Base-by-base conservation (phyloP, 176 grass and related monocot species). In the Aegilops bicornis region DNA sequence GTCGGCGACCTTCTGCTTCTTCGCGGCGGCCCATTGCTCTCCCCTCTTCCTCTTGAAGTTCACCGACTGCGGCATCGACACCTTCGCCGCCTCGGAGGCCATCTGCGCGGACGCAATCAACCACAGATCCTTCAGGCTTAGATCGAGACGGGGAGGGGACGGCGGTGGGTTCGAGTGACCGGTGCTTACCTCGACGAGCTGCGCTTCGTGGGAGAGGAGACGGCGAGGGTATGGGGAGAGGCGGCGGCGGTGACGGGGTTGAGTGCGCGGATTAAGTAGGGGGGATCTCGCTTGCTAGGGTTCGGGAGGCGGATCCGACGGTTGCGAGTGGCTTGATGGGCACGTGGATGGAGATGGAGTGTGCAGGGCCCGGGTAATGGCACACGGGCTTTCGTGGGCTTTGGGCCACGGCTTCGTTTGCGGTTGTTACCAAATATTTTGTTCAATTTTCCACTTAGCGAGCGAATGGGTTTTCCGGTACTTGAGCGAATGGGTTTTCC, bases 11-110 rank as follows among this genome's bases (percentile, higher is more conserved):
- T 88, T 91, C 70, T 92, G 67, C 79, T 95, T 95, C 90, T 92
- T 94, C 24, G 81, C 93, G 2, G 79, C 29, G 6, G 86, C 88
- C 93, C 91, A 94, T 35, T 76, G 36, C 73, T 92, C 95, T 88
- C 90, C 95, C 60, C 93, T 83, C 93, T 93, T 98, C 86, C 71
- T 52, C 83, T 98, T 98, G 62, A 82, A 88, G 66, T 90, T 85
- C 40, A 93, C 69, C 61, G 93, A 95, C 86, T 98, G 91, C 29
- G 93, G 95, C 78, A 95, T 86, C 69, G 77, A 80, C 83, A 64
- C 85, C 85, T 90, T 84, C 31, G 79, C 86, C 89, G 76, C 85
- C 76, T 82, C 95, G 47, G 87, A 76, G 89, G 88, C 64, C 91
- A 92, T 97, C 86, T 94, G 82, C 61, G 62, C 35, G 32, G 32